Base-by-base conservation (phyloP, 164 flowering plant species). In the Annona squamosa region DNA sequence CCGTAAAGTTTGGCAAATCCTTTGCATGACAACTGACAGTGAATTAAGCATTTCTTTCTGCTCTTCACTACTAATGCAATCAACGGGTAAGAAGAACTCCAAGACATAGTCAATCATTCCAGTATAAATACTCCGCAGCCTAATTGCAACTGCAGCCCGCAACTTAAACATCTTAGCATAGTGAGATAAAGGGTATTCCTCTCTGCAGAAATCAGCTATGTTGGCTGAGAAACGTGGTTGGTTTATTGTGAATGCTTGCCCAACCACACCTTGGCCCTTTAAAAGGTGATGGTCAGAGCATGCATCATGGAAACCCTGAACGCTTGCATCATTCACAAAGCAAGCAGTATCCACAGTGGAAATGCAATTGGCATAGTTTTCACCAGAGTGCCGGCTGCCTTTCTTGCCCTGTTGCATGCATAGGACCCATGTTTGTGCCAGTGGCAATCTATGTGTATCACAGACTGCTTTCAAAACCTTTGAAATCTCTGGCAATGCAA, bases 391-490 rank as follows among this genome's bases (percentile, higher is more conserved):
- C 26, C 92, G 78, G 82, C 87, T 81, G 17, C 97, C 89, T n/a
- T 65, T 84, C 81, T 88, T 90, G 44, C 91, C 85, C 79, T 87
- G 93, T 74, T 85, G 88, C 48, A 74, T 76, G 79, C 92, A 94
- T 5, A 94, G 79, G 41, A 84, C 86, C 99, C 99, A 92, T 41
- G 94, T 88, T 78, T 90, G 99, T 52, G 97, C 99, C 73, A 94
- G 79, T 5, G 97, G 99, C 79, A 94, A 76, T 72, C 75, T 78
- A 75, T 90, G 92, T 5, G 89, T 81, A 71, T 90, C 86, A 77
- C 99, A 88, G n/a, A 85, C 89, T 62, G 83, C 78, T 81, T 77
- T 87, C 78, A 91, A 63, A 17, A 92, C 85, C 71, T 86, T 85
- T 70, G 57, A 62, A 76, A 94, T 91, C 86, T 90, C 99, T 13